Evolutionary conservation across 441 rosid species (phyloP).

Genomic region (Isatis lusitanica): DNA sequence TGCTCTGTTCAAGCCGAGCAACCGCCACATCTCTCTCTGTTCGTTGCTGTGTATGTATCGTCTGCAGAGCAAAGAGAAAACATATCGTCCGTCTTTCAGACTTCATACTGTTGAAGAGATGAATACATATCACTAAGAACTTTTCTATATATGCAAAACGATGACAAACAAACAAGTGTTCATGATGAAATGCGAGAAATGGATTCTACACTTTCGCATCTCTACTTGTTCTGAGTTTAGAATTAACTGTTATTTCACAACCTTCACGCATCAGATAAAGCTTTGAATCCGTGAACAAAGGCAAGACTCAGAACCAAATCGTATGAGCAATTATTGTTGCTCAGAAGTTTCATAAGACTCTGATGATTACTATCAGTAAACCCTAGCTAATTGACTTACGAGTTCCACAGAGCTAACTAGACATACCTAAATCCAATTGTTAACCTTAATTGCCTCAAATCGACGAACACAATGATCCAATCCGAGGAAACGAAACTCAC

Average conservation of each 20-base stretch:
- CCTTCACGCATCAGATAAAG: not conserved
- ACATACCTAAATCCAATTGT: not conserved
- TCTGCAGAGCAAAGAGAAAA: constrained; percentile 42
- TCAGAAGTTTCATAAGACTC: not conserved
- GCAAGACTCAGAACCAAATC: not conserved
- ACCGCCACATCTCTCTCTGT: constrained; percentile 88
- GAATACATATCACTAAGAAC: no score
- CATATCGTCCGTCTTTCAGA: not conserved
- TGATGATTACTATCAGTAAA: not conserved
- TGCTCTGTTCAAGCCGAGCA: constrained; percentile 81
- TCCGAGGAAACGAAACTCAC: constrained; percentile 42
- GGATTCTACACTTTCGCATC: not conserved
- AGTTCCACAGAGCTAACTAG: not conserved
- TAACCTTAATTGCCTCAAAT: not conserved
- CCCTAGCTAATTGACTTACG: not conserved
- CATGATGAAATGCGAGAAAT: not conserved
- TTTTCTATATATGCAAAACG: no score
- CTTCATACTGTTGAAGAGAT: no score
- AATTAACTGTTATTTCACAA: not conserved
- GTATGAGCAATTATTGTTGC: not conserved
- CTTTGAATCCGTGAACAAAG: not conserved
- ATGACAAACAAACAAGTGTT: not conserved
- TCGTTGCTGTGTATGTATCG: constrained; percentile 73
- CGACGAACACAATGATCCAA: not conserved
- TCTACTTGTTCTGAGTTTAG: not conserved